Evolutionary conservation across 164 flowering plant genomes (phyloP).

Genomic region (Stephania yunnanensis): DNA sequence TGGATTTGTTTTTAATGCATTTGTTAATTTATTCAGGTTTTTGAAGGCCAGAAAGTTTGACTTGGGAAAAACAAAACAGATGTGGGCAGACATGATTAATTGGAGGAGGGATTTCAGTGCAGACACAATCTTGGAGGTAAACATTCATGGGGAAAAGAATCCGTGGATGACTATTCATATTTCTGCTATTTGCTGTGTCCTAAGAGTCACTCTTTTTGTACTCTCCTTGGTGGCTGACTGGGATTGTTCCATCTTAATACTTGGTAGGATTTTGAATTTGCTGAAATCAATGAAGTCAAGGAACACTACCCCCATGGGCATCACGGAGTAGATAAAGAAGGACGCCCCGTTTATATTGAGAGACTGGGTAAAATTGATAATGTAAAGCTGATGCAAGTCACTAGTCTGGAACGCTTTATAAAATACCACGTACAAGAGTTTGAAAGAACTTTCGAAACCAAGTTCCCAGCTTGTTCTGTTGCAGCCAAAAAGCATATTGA

Average conservation of each 20-base stretch:
- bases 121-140: constrained; percentile 72
- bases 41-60: constrained; percentile 88
- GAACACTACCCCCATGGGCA: constrained; percentile 90
- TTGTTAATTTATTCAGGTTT: constrained; percentile 44
- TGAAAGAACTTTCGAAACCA: constrained; percentile 66
- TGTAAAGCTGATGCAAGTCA: constrained; percentile 80
- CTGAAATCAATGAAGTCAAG: constrained; percentile 64
- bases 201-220: background rate
- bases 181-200: background rate
- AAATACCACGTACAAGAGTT: constrained; percentile 88
- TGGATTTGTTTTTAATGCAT: background rate
- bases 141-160: constrained; percentile 5
- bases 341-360: constrained; percentile 87
- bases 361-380: constrained; percentile 70
- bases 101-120: constrained; percentile 91
- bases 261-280: constrained; percentile 72
- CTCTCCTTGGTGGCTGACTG: background rate
- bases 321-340: constrained; percentile 94
- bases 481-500: constrained; percentile 81
- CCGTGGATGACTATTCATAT: background rate
- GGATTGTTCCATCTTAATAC: background rate
- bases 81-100: constrained; percentile 87
- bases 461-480: constrained; percentile 91
- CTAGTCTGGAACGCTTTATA: constrained; percentile 75
- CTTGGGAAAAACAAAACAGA: constrained; percentile 77